These are phyloP conservation scores for Terfezia boudieri DNA, from an alignment of 495 filamentous ascomycete species.

Conservation along the genomic window DNA sequence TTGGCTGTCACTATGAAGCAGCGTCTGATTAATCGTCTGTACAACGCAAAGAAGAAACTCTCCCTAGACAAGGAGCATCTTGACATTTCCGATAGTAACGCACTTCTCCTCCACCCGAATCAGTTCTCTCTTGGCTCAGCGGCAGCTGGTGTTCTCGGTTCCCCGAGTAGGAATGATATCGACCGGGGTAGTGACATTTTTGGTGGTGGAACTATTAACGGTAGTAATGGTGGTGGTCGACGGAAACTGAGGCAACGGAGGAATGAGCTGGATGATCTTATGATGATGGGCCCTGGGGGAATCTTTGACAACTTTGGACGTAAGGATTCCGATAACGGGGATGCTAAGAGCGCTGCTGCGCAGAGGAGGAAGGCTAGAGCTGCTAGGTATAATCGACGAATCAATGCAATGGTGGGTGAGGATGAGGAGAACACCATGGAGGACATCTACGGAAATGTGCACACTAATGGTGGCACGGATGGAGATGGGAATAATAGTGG, in stretches of 20 bases:
- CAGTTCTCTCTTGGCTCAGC: conserved; percentile 53
- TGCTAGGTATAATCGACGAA: background rate
- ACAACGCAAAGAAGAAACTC: conserved; percentile 49
- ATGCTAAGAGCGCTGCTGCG: background rate
- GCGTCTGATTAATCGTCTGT: conserved; percentile 57
- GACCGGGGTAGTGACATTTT: background rate
- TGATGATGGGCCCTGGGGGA: background rate
- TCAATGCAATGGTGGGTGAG: background rate
- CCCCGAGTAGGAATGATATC: background rate
- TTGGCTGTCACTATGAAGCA: conserved; percentile 62
- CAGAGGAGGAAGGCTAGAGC: background rate
- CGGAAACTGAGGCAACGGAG: background rate
- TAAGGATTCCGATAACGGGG: background rate
- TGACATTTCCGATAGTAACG: conserved; percentile 72
- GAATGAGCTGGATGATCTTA: background rate
- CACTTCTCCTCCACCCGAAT: conserved; percentile 71
- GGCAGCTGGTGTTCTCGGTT: background rate
- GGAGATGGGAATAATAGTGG: background rate
- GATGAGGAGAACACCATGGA: background rate
- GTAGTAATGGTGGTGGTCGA: background rate
- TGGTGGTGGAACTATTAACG: background rate
- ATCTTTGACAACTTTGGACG: background rate
- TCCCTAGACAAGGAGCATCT: conserved; percentile 72
- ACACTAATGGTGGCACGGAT: background rate
- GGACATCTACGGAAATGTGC: background rate